Evolutionary conservation across 768 basidiomycete genomes (phyloP).

Genomic region (Hemileccinum rubropunctum): DNA sequence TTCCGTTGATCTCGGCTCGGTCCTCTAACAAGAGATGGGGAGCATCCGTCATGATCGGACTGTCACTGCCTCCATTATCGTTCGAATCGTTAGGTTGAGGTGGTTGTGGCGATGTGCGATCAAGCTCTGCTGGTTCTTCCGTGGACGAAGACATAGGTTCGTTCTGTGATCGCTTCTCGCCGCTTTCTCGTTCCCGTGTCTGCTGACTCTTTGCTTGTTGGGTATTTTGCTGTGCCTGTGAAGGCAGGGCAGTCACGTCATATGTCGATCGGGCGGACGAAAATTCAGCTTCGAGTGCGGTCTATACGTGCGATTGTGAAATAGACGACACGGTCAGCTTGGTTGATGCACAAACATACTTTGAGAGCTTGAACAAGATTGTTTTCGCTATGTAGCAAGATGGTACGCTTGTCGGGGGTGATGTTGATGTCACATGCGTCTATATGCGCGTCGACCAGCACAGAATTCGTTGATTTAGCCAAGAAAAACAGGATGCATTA

Average conservation of each 20-base stretch:
- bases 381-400: constrained; percentile 85
- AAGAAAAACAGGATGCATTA: neutral
- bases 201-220: constrained; percentile 4
- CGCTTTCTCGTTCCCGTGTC: neutral
- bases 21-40: constrained; percentile 9
- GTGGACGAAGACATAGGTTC: neutral
- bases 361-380: constrained; percentile 77
- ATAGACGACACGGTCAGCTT: neutral
- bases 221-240: constrained; percentile 12
- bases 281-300: constrained; percentile 64
- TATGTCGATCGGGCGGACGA: constrained; percentile 72
- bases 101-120: neutral
- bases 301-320: constrained; percentile 35
- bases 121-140: neutral
- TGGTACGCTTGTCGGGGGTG: constrained; percentile 94
- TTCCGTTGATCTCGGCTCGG: neutral
- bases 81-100: neutral
- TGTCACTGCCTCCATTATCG: neutral
- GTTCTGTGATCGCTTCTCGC: constrained; percentile 3
- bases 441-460: constrained; percentile 27
- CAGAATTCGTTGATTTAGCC: neutral
- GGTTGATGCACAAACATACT: constrained; percentile 37
- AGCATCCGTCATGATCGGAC: constrained; percentile 5
- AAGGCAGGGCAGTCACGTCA: constrained; percentile 39
- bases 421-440: constrained; percentile 91